Base-by-base conservation (phyloP, 2,329 filamentous ascomycete species). In the Thermothelomyces thermophilus region DNA sequence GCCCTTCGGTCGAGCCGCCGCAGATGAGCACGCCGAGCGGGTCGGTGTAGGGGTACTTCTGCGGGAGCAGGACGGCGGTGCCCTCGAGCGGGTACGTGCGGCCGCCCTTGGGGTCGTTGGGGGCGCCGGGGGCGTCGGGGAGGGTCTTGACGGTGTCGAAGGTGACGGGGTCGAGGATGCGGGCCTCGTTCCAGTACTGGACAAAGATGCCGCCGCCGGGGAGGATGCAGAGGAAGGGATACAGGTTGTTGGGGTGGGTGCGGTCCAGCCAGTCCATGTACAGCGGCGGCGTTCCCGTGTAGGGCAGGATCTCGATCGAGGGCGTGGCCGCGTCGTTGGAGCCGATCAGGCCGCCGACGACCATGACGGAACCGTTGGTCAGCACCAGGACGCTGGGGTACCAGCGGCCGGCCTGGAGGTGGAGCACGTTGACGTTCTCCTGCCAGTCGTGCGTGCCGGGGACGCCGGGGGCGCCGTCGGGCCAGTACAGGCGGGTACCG, bases 221-320 rank as follows among this genome's bases (percentile, higher is more conserved):
- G 3, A 81, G 62, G 22, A 80, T 72, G 11, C 66, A 66, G 10
- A 78, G 57, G 66, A 74, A 82, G 0, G 79, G 79, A 53, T 82
- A 82, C n/a, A 80, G 65, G 58, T 80, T 81, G 66, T 76, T 71
- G 2, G 77, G 77, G 56, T 80, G 73, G 2, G 77, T 80, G 22
- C 73, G 69, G 35, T 71, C 60, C 11, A 82, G 69, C 65, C 74
- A 81, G 39, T 79, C 73, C 56, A 75, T 69, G 56, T 70, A 67
- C 9, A 74, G 57, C 2, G 72, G 64, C 1, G 66, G 62, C 3
- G 69, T 69, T 35, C 69, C 68, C 14, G 69, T 70, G 9, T 63
- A 66, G 35, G 77, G 78, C 20, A 80, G 66, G 13, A 81, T 64
- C 63, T 81, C 77, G 42, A 80, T 69, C 13, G 71, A 73, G 3